Evolutionary conservation across 2,329 filamentous ascomycete genomes (phyloP).

Genomic region (Cordyceps farinosa): DNA sequence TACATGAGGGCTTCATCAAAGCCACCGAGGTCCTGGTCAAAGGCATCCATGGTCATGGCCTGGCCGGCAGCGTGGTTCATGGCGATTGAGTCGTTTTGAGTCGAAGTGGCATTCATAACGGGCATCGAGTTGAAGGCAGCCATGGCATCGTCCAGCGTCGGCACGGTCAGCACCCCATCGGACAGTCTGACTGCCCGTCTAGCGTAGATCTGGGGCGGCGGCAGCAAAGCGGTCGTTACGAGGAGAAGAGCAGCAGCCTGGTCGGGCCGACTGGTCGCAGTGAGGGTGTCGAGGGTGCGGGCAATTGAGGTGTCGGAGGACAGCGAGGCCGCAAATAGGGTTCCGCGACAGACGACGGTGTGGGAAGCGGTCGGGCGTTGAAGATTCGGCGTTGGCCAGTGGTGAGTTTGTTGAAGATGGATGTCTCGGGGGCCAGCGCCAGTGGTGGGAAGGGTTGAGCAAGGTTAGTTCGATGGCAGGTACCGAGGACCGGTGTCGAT

Average conservation of each 20-base stretch:
- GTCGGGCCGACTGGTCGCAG: background rate
- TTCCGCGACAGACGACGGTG: background rate
- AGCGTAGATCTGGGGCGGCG: background rate
- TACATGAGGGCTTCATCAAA: slow-evolving; percentile 54
- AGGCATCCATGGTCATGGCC: slow-evolving; percentile 46
- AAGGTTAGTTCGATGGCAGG: background rate
- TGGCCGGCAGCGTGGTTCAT: slow-evolving; percentile 40
- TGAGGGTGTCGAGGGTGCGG: background rate
- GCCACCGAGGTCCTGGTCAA: slow-evolving; percentile 51
- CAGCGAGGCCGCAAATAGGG: background rate
- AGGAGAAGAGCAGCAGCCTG: background rate
- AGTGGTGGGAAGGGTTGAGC: background rate
- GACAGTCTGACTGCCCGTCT: slow-evolving; percentile 4
- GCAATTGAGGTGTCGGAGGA: background rate
- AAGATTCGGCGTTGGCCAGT: background rate
- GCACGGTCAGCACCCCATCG: slow-evolving; percentile 30
- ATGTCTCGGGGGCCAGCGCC: slow-evolving; percentile 1
- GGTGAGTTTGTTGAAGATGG: slow-evolving; percentile 12
- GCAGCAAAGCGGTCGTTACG: background rate
- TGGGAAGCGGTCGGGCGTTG: background rate
- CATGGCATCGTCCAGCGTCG: slow-evolving; percentile 48
- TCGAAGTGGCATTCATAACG: slow-evolving; percentile 44
- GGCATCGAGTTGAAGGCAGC: slow-evolving; percentile 56
- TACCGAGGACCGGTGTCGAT: background rate
- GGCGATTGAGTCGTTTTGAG: slow-evolving; percentile 44